These are phyloP conservation scores for Trichophyton verrucosum DNA, from an alignment of 2,329 filamentous ascomycete genomes.

Conservation along the genomic window DNA sequence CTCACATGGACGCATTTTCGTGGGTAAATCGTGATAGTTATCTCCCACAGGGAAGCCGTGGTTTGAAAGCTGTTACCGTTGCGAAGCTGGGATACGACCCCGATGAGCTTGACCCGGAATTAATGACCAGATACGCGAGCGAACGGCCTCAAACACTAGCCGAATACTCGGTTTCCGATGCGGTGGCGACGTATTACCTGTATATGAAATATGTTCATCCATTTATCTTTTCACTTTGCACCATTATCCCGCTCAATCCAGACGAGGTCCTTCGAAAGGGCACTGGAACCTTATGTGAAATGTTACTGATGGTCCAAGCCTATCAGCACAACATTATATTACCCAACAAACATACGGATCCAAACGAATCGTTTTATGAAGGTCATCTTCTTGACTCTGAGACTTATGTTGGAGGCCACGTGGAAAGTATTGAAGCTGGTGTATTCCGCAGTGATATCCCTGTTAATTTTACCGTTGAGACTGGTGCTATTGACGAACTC, in stretches of 20 bases:
- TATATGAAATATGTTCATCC: constrained; percentile 99
- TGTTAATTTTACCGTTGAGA: constrained; percentile 83
- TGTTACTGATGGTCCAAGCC: constrained; percentile 97
- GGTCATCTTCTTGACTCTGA: constrained; percentile 92
- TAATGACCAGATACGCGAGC: constrained; percentile 82
- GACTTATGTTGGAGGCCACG: constrained; percentile 95
- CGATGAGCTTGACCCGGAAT: constrained; percentile 89
- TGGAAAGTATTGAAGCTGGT: constrained; percentile 96
- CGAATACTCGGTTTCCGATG: constrained; percentile 97
- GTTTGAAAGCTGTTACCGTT: constrained; percentile 92
- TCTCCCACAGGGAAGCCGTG: constrained; percentile 89
- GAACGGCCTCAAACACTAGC: constrained; percentile 89
- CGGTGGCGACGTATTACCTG: constrained; percentile 94
- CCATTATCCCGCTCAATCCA: constrained; percentile 81
- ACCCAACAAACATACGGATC: constrained; percentile 88
- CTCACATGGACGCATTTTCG: constrained; percentile 97
- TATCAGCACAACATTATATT: constrained; percentile 84
- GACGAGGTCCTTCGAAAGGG: constrained; percentile 91
- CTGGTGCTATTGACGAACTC: constrained; percentile 78
- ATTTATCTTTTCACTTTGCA: constrained; percentile 97
- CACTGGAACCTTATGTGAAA: constrained; percentile 96
- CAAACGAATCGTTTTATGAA: constrained; percentile 90
- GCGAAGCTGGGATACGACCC: constrained; percentile 97
- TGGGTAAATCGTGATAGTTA: constrained; percentile 99
- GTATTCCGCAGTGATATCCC: constrained; percentile 95